phyloP scores from a whole-genome alignment of 2,329 filamentous ascomycete species.

The Cadophora sp. region DNA sequence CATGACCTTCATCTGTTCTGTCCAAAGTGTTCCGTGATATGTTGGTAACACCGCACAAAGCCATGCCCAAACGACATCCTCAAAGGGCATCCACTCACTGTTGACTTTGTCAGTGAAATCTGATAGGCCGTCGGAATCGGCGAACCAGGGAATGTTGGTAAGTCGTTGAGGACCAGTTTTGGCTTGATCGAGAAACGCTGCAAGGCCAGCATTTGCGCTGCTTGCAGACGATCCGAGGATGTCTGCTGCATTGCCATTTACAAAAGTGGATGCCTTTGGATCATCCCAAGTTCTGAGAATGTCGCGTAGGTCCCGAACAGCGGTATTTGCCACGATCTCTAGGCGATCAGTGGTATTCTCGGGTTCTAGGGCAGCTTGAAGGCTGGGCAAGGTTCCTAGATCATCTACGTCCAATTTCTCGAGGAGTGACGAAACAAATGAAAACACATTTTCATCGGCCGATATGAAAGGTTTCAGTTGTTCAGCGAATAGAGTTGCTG shows the following conservation, averaged over 20 bases:
- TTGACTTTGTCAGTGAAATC: slow-evolving; percentile 59
- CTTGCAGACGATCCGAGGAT: slow-evolving; percentile 42
- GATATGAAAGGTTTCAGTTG: slow-evolving; percentile 53
- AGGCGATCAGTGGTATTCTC: slow-evolving; percentile 29
- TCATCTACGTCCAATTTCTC: slow-evolving; percentile 42
- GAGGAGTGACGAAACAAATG: slow-evolving; percentile 40
- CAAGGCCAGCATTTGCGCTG: slow-evolving; percentile 54
- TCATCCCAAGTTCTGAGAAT: slow-evolving; percentile 49
- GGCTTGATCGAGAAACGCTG: slow-evolving; percentile 68
- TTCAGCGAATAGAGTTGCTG: slow-evolving; percentile 58
- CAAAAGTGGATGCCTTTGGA: slow-evolving; percentile 45
- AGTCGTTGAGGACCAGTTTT: slow-evolving; percentile 61
- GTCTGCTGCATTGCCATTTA: slow-evolving; percentile 43
- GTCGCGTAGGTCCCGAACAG: slow-evolving; percentile 47
- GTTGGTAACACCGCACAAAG: slow-evolving; percentile 56
- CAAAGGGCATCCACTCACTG: slow-evolving; percentile 58
- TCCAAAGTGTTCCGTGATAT: slow-evolving; percentile 63
- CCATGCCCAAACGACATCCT: slow-evolving; percentile 67
- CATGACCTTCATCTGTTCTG: slow-evolving; percentile 61
- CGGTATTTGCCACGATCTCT: slow-evolving; percentile 39
- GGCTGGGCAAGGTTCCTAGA: slow-evolving; percentile 40
- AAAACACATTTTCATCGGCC: slow-evolving; percentile 44
- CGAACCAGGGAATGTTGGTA: slow-evolving; percentile 55
- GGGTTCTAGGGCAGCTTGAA: slow-evolving; percentile 38
- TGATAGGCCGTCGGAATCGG: slow-evolving; percentile 59